A percentile compares a stretch with the other conserved stretches of the same genome.
phyloP scores from a whole-genome alignment of 805 yeast genomes.

The Saturnispora halmiae region DNA sequence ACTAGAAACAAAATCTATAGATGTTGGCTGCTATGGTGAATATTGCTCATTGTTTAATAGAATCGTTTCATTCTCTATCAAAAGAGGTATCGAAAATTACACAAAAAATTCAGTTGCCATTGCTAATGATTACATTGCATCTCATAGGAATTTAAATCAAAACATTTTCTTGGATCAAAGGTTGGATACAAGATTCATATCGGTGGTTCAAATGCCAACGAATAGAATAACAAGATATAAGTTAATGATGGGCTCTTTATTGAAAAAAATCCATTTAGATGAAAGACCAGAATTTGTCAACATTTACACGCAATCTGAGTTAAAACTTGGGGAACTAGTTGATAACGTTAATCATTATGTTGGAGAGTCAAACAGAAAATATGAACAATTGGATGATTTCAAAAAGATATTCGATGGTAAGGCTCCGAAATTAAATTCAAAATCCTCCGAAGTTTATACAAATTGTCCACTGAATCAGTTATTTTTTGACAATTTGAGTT shows the following conservation, averaged over 20 bases:
- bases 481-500: conserved; percentile 40
- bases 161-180: conserved; percentile 30
- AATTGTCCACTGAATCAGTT: conserved; percentile 14
- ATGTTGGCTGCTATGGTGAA: conserved; percentile 20
- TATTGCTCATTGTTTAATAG: conserved; percentile 23
- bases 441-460: background rate
- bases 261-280: conserved; percentile 20
- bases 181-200: conserved; percentile 44
- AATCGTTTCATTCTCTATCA: conserved; percentile 18
- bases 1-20: conserved; percentile 17
- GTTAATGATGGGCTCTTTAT: conserved; percentile 38
- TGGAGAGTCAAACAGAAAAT: conserved; percentile 15
- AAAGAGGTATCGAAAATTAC: conserved; percentile 21
- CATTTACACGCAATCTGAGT: conserved; percentile 19
- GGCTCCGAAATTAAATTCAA: background rate
- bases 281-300: conserved; percentile 21
- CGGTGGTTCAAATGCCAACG: conserved; percentile 47
- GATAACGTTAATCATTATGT: conserved; percentile 20
- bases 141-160: conserved; percentile 14
- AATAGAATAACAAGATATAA: conserved; percentile 42
- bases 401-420: conserved; percentile 13
- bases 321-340: conserved; percentile 17
- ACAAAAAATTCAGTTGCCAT: conserved; percentile 18
- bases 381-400: conserved; percentile 15
- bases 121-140: conserved; percentile 23